These are phyloP conservation scores for Babjeviella inositovora DNA, from an alignment of 805 yeast species.

Conservation along the genomic window DNA sequence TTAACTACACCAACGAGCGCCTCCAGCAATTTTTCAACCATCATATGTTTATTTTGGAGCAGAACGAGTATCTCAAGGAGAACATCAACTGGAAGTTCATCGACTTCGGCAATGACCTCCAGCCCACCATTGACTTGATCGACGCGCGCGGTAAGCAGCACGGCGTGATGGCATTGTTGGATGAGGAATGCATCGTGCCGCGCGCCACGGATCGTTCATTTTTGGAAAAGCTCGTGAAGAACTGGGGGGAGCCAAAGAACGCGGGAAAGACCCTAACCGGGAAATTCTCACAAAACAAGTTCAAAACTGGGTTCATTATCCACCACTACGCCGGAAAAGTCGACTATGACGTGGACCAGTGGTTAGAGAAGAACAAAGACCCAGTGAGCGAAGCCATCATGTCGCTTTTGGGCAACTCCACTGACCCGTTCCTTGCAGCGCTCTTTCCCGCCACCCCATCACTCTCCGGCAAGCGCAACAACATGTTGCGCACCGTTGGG, in stretches of 20 bases:
- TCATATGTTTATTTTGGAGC: constrained; percentile 44
- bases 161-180: constrained; percentile 74
- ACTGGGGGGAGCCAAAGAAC: constrained; percentile 31
- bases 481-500: constrained; percentile 64
- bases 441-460: constrained; percentile 28
- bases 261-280: constrained; percentile 7
- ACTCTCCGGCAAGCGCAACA: constrained; percentile 9
- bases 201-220: constrained; percentile 74
- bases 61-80: constrained; percentile 41
- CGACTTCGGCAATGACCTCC: constrained; percentile 89
- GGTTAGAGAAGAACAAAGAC: constrained; percentile 91
- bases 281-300: constrained; percentile 58
- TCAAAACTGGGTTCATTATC: constrained; percentile 63
- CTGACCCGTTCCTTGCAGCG: constrained; percentile 33
- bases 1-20: constrained; percentile 44
- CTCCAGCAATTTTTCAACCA: constrained; percentile 47
- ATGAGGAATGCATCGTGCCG: constrained; percentile 93
- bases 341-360: constrained; percentile 82
- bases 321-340: constrained; percentile 95
- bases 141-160: constrained; percentile 53
- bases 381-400: constrained; percentile 72
- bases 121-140: constrained; percentile 85
- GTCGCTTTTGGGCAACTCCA: constrained; percentile 40
- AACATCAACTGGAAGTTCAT: constrained; percentile 58
- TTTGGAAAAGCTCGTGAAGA: constrained; percentile 56